Percentiles rank a stretch among this genome's conserved stretches.
phyloP scores from a whole-genome alignment of 306 rosid genomes.

The Fragaria iinumae region DNA sequence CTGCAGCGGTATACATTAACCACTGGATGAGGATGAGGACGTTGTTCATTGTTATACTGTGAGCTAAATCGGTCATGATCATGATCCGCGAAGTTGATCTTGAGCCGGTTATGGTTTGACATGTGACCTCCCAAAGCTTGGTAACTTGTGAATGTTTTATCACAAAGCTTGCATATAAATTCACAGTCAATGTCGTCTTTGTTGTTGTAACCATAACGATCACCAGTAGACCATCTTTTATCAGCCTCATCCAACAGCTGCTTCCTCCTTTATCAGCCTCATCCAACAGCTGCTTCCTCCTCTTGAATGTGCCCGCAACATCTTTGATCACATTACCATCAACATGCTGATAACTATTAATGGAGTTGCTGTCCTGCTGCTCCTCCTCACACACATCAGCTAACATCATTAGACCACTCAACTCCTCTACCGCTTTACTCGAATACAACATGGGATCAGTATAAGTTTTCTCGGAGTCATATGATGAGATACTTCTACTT shows the following conservation, averaged over 20 bases:
- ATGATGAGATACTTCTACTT: too few relatives aligned
- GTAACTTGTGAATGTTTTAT: conserved; percentile 23
- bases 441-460: too few relatives aligned
- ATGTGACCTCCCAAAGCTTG: conserved; percentile 51
- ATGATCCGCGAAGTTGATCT: not conserved
- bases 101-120: conserved; percentile 31
- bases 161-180: conserved; percentile 32
- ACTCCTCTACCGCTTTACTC: too few relatives aligned
- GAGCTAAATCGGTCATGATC: not conserved
- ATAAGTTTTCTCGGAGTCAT: too few relatives aligned
- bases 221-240: not conserved
- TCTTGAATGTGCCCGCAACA: too few relatives aligned
- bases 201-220: not conserved
- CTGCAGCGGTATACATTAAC: conserved; percentile 14
- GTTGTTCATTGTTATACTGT: not conserved
- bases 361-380: too few relatives aligned
- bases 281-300: not conserved
- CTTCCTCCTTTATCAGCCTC: not conserved
- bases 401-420: too few relatives aligned
- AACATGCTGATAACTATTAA: too few relatives aligned
- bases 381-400: too few relatives aligned
- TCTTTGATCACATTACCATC: too few relatives aligned
- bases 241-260: not conserved
- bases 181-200: not conserved
- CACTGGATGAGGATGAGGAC: not conserved